Percentiles rank a stretch among this genome's conserved stretches.
phyloP scores from a whole-genome alignment of 2,329 filamentous ascomycete species.

The Diaporthe citrichinensis region DNA sequence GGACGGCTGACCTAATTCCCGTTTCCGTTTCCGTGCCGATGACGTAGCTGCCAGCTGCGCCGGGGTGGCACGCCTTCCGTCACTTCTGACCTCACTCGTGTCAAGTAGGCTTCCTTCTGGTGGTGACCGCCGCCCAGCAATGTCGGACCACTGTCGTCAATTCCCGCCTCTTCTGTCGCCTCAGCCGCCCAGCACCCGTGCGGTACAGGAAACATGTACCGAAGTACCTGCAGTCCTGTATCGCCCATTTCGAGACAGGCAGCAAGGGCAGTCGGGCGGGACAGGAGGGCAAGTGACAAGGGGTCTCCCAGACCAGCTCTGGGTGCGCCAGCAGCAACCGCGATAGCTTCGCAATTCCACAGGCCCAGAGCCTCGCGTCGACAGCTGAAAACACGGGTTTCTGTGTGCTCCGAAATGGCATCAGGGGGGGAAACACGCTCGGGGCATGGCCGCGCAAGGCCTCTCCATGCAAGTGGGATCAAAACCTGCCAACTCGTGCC shows the following conservation, averaged over 20 bases:
- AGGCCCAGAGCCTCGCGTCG: neutral
- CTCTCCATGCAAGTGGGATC: constrained; percentile 20
- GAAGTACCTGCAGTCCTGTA: neutral
- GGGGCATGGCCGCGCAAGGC: constrained; percentile 16
- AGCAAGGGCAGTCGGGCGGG: neutral
- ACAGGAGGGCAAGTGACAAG: neutral
- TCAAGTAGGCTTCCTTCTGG: constrained; percentile 16
- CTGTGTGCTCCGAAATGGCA: neutral
- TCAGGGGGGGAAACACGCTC: neutral
- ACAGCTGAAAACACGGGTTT: neutral
- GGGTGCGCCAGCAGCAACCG: neutral
- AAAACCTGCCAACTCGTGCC: constrained; percentile 37
- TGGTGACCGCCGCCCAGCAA: constrained; percentile 25
- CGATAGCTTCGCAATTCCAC: constrained; percentile 29
- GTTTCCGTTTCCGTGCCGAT: constrained; percentile 22
- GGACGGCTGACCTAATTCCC: constrained; percentile 15
- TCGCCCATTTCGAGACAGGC: neutral
- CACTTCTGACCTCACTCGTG: constrained; percentile 40
- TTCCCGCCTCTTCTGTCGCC: constrained; percentile 26
- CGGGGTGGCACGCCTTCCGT: constrained; percentile 39
- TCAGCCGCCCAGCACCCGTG: neutral
- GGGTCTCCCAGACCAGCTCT: neutral
- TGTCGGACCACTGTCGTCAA: constrained; percentile 31
- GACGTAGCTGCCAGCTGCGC: constrained; percentile 36
- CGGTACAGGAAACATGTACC: neutral